phyloP scores from a whole-genome alignment of 352 stramenopile genomes.

The Pythium phragmitis region DNA sequence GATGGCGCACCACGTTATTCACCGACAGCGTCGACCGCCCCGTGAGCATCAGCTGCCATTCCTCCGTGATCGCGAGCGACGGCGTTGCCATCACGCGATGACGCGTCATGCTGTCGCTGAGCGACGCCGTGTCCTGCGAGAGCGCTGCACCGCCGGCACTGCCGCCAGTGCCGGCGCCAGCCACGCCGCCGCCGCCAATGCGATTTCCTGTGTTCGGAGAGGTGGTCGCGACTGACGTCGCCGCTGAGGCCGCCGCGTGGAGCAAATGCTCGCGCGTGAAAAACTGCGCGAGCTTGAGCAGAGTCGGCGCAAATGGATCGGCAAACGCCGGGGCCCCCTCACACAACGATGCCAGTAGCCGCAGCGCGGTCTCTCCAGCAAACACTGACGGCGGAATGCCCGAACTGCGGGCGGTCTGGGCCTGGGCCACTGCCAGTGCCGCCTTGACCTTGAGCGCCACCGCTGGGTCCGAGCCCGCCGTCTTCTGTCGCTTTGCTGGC shows the following conservation, averaged over 20 bases:
- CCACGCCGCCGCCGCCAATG: background rate
- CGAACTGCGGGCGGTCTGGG: background rate
- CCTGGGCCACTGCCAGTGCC: background rate
- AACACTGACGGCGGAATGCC: conserved; percentile 45
- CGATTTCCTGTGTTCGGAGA: conserved; percentile 5
- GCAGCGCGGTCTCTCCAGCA: conserved; percentile 70
- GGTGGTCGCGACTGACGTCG: background rate
- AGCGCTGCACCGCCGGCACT: conserved; percentile 32
- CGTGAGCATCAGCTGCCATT: conserved; percentile 74
- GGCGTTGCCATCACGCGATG: conserved; percentile 89
- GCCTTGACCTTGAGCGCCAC: conserved; percentile 23
- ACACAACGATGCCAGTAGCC: conserved; percentile 59
- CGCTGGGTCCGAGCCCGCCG: background rate
- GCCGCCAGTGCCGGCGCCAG: conserved; percentile 27
- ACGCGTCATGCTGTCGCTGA: conserved; percentile 64
- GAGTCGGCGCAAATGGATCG: conserved; percentile 69
- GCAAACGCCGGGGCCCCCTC: conserved; percentile 67
- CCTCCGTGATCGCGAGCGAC: conserved; percentile 77
- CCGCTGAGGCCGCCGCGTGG: conserved; percentile 33
- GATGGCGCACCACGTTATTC: conserved; percentile 77
- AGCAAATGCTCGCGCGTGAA: conserved; percentile 86
- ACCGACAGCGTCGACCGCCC: conserved; percentile 75
- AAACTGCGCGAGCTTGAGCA: conserved; percentile 83
- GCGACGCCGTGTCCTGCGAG: conserved; percentile 22
- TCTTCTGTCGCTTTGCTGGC: conserved; percentile 25